Base-by-base conservation (phyloP, 1,284 basidiomycete species). In the Rhodofomes roseus region DNA sequence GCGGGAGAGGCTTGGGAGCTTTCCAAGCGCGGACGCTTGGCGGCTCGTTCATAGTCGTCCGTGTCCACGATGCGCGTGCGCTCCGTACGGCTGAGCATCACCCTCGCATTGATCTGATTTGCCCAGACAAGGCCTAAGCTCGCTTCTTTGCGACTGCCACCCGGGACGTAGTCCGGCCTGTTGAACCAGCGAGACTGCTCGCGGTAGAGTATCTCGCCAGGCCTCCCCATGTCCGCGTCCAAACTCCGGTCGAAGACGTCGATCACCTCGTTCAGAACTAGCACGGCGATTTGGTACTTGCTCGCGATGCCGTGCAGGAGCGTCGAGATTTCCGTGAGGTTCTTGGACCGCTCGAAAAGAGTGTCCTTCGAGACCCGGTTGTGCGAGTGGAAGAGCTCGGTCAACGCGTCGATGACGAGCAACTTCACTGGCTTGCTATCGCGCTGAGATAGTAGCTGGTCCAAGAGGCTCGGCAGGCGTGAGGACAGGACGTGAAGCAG, bases 111-210 rank as follows among this genome's bases (percentile, higher is more conserved):
- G 60, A 97, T 79, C 62, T 92, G 89, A 71, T 96, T 96, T 9
- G 93, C 89, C 95, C 95, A 98, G 1, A 87, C 87, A 54, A 96
- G 84, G 0, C 95, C 95, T 2, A 98, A 75, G 40, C 84, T 84
- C 0, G 91, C 93, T 73, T 95, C 90, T 69, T 94, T 93, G 58
- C 71, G 74, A 59, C 78, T 74, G 68, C 89, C 85, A 44, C 81
- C 79, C 44, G 80, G 76, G 37, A 83, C 66, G 58, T 77, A 82
- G 60, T 86, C 80, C 8, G 82, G 82, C 37, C 87, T 82, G 37
- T 82, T 83, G 70, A 96, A 96, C 82, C 88, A 87, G 5, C 83
- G 81, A 0, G 87, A 81, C 68, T 96, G 94, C 29, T 85, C 82
- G 3, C 82, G 79, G 71, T 96, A 97, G 12, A 82, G 54, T 8